These are phyloP conservation scores for Tulasnella sp. DNA, from an alignment of 768 basidiomycete species.

Conservation along the genomic window DNA sequence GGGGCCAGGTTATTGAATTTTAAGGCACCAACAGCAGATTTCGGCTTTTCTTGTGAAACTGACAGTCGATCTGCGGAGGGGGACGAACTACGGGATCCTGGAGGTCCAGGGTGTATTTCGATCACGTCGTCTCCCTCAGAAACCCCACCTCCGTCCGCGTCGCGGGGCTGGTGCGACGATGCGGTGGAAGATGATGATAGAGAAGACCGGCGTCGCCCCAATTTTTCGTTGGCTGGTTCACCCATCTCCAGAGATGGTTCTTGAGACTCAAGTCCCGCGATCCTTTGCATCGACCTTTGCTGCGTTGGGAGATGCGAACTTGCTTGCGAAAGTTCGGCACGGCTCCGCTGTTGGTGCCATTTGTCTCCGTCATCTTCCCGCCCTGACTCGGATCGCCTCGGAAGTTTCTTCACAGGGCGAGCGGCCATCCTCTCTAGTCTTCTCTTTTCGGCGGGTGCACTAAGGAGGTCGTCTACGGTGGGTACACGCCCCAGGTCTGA, in stretches of 20 bases:
- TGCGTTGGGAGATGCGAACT: background rate
- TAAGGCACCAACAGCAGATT: background rate
- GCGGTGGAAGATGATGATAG: background rate
- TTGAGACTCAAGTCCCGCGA: background rate
- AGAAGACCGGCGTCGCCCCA: background rate
- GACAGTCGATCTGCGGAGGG: background rate
- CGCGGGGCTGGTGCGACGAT: background rate
- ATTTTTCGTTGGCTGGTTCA: background rate
- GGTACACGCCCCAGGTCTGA: background rate
- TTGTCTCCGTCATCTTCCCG: background rate
- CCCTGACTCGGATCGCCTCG: background rate
- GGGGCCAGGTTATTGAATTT: background rate
- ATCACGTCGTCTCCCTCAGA: background rate
- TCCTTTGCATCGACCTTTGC: background rate
- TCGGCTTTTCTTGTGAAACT: background rate
- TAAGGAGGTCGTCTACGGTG: background rate
- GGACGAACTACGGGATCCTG: background rate
- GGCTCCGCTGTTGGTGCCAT: background rate
- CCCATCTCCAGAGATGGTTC: background rate
- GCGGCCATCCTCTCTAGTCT: background rate
- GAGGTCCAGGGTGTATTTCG: background rate
- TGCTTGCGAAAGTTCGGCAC: background rate
- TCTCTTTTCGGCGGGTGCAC: background rate
- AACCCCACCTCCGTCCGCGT: background rate
- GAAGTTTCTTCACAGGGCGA: background rate